A percentile compares a stretch with the other conserved stretches of the same genome.
These are phyloP conservation scores for Bremia lactucae DNA, from an alignment of 352 stramenopile species.

Conservation along the genomic window DNA sequence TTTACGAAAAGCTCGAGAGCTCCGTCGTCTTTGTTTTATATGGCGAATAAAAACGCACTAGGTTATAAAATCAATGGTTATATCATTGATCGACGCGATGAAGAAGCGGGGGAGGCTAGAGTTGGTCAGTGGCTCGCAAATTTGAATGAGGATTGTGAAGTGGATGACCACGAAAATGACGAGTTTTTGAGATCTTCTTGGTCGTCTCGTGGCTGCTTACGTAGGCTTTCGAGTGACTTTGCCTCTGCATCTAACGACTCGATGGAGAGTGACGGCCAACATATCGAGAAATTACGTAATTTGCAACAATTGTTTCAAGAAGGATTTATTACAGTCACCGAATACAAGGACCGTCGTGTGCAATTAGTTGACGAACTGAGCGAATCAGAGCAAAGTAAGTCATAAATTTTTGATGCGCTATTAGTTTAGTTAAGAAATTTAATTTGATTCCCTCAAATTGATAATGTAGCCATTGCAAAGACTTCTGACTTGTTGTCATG, in stretches of 20 bases:
- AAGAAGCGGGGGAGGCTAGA: too few relatives aligned
- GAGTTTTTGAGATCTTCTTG: conserved; percentile 17
- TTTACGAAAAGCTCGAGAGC: conserved; percentile 22
- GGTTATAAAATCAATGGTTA: too few relatives aligned
- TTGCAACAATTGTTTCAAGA: conserved; percentile 65
- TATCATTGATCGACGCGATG: too few relatives aligned
- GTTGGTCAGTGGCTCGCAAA: too few relatives aligned
- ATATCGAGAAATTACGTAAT: conserved; percentile 55
- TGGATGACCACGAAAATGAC: conserved; percentile 7
- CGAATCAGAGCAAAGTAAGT: conserved; percentile 46
- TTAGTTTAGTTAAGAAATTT: background rate
- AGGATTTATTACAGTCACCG: conserved; percentile 73
- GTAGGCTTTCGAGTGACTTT: background rate
- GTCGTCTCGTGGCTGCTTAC: conserved; percentile 1
- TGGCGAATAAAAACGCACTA: too few relatives aligned
- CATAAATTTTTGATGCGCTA: background rate
- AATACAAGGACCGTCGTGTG: conserved; percentile 58
- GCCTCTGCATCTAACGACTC: conserved; percentile 7
- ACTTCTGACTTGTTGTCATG: conserved; percentile 45
- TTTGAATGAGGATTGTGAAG: background rate
- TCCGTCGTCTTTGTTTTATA: conserved; percentile 16
- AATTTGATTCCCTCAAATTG: conserved; percentile 2
- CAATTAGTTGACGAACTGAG: conserved; percentile 57
- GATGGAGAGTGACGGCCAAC: conserved; percentile 27
- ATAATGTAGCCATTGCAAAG: conserved; percentile 36